Conservation (phyloP, 176 grass and related monocot genomes). For the Saccharum spontaneum region DNA sequence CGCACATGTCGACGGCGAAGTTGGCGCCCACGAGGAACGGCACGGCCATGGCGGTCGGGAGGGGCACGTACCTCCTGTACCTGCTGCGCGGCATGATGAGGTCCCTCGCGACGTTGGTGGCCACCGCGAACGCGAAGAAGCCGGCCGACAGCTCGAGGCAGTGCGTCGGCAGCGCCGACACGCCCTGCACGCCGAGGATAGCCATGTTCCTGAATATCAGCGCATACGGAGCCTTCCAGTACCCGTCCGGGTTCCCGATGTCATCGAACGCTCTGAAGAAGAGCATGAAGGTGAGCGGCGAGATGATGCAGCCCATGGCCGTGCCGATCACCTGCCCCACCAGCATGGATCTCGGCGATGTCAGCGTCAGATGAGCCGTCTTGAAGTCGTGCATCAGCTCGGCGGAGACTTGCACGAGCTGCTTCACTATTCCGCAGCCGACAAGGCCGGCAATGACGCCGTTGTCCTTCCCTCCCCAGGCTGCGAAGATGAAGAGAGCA, state of each 20-base stretch:
- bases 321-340: slow-evolving; percentile 68
- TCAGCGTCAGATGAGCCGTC: slow-evolving; percentile 71
- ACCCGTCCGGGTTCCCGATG: slow-evolving; percentile 66
- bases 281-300: slow-evolving; percentile 68
- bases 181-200: slow-evolving; percentile 68
- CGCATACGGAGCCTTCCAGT: slow-evolving; percentile 88
- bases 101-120: too few species aligned
- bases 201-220: slow-evolving; percentile 88
- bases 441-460: slow-evolving; percentile 77
- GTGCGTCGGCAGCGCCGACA: slow-evolving; percentile 56
- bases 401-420: slow-evolving; percentile 65
- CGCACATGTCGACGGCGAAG: slow-evolving; percentile 81
- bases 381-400: slow-evolving; percentile 96
- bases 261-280: slow-evolving; percentile 80
- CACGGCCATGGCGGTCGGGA: slow-evolving; percentile 79
- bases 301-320: slow-evolving; percentile 76
- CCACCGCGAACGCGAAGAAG: too few species aligned
- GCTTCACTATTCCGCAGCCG: slow-evolving; percentile 71
- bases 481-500: slow-evolving; percentile 74
- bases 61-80: slow-evolving; percentile 52
- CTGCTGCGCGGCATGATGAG: neutral
- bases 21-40: slow-evolving; percentile 82
- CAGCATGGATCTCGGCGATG: slow-evolving; percentile 78
- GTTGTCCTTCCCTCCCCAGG: slow-evolving; percentile 66
- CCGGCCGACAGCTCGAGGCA: too few species aligned